These are phyloP conservation scores for Oxytropis ochrocephala DNA, from an alignment of 306 rosid species.

Conservation along the genomic window DNA sequence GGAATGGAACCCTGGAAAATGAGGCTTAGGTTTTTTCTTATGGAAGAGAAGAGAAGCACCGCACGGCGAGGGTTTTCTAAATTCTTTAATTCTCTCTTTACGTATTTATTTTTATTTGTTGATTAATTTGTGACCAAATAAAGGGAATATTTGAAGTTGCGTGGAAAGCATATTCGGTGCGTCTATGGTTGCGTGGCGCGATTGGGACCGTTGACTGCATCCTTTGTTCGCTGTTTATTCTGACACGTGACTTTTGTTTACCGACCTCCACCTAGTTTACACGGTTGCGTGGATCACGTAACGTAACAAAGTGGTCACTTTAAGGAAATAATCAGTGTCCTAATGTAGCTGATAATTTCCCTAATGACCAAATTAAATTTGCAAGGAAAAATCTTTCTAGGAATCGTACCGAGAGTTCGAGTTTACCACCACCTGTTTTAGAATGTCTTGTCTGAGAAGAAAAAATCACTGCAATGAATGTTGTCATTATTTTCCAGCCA, in stretches of 20 bases:
- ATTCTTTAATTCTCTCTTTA: neutral
- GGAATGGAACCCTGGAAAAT: neutral
- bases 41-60: neutral
- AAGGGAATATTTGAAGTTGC: conserved; percentile 16
- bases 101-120: neutral
- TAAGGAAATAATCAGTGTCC: too few relatives aligned
- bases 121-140: neutral
- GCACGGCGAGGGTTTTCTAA: neutral
- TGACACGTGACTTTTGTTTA: neutral
- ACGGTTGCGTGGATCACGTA: conserved; percentile 14
- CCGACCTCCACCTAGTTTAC: neutral
- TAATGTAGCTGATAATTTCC: too few relatives aligned
- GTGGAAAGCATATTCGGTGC: conserved; percentile 34
- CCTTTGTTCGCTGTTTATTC: neutral
- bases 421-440: too few relatives aligned
- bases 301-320: neutral
- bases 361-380: too few relatives aligned
- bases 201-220: neutral
- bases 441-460: too few relatives aligned
- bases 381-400: too few relatives aligned
- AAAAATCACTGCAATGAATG: too few relatives aligned
- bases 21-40: neutral
- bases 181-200: conserved; percentile 27
- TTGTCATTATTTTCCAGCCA: too few relatives aligned
- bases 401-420: too few relatives aligned